Percentiles rank a stretch among this genome's conserved stretches.
These are phyloP conservation scores for Monosporascus cannonballus DNA, from an alignment of 2,329 filamentous ascomycete species.

Conservation along the genomic window DNA sequence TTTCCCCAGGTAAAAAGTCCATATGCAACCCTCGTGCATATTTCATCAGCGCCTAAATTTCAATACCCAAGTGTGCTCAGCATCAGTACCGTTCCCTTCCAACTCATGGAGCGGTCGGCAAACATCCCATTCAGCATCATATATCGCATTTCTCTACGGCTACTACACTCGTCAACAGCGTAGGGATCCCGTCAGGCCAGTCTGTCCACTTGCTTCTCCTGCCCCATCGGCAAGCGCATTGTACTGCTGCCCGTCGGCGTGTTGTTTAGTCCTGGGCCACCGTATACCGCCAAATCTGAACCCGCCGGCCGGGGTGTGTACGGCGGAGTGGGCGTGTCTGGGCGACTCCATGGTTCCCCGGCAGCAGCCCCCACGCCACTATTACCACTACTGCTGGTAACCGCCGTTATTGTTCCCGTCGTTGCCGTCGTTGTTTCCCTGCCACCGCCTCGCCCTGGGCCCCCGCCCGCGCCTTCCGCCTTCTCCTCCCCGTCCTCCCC, in stretches of 20 bases:
- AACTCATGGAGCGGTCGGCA: too few species aligned
- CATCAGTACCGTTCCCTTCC: too few species aligned
- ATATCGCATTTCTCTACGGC: too few species aligned
- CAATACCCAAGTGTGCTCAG: too few species aligned
- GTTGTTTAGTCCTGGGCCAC: slow-evolving; percentile 1
- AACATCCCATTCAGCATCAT: too few species aligned
- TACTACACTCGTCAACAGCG: too few species aligned
- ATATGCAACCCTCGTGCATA: too few species aligned
- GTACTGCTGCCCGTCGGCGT: not conserved
- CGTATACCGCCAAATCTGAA: not conserved
- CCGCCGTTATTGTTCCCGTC: not conserved
- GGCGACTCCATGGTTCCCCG: not conserved
- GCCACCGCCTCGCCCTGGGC: not conserved
- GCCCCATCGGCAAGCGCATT: too few species aligned
- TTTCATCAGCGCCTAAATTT: too few species aligned
- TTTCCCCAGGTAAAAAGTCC: too few species aligned
- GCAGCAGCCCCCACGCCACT: not conserved
- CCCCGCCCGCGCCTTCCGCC: not conserved
- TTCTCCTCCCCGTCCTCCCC: not conserved
- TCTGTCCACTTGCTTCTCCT: too few species aligned
- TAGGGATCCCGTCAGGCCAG: too few species aligned
- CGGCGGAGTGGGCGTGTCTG: not conserved
- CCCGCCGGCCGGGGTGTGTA: not conserved
- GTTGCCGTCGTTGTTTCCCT: not conserved
- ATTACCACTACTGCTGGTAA: not conserved